Evolutionary conservation across 768 basidiomycete species (phyloP).

Genomic region (Auriculariales sp.): DNA sequence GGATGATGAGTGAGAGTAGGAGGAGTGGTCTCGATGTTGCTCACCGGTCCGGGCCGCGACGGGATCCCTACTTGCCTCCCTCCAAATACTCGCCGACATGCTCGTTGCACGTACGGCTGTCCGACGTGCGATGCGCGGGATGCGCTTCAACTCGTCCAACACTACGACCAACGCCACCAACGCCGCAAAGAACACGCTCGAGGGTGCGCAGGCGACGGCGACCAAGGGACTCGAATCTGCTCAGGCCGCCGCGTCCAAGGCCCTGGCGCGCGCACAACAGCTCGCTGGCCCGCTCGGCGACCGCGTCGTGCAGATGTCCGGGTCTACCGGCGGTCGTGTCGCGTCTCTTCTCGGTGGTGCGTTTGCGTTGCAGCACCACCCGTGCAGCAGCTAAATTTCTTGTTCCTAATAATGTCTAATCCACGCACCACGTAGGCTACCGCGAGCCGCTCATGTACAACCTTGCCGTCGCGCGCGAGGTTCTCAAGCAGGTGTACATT

Average conservation of each 20-base stretch:
- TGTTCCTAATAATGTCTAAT: background rate
- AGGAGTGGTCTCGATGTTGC: too few species aligned
- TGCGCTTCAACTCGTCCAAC: slow-evolving; percentile 2
- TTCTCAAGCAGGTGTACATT: slow-evolving; percentile 61
- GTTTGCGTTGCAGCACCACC: slow-evolving; percentile 12
- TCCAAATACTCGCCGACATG: too few species aligned
- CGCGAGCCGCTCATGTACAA: slow-evolving; percentile 69
- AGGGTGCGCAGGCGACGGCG: slow-evolving; percentile 51
- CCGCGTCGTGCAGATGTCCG: slow-evolving; percentile 13
- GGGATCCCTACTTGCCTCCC: too few species aligned
- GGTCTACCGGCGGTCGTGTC: too few species aligned
- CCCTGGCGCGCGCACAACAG: slow-evolving; percentile 36
- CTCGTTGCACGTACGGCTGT: background rate
- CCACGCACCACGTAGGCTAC: slow-evolving; percentile 35
- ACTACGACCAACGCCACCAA: slow-evolving; percentile 3
- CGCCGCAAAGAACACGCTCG: slow-evolving; percentile 16
- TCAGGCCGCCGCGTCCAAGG: slow-evolving; percentile 40
- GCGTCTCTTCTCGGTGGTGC: slow-evolving; percentile 43
- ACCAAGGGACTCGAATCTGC: slow-evolving; percentile 48
- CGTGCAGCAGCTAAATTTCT: background rate
- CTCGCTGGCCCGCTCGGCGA: slow-evolving; percentile 34
- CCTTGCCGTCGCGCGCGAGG: slow-evolving; percentile 56
- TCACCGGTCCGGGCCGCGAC: too few species aligned
- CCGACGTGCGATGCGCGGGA: background rate
- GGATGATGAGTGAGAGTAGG: too few species aligned